These are phyloP conservation scores for Chlamydomonas sp. DNA, from an alignment of 139 green algal genomes.

Conservation along the genomic window DNA sequence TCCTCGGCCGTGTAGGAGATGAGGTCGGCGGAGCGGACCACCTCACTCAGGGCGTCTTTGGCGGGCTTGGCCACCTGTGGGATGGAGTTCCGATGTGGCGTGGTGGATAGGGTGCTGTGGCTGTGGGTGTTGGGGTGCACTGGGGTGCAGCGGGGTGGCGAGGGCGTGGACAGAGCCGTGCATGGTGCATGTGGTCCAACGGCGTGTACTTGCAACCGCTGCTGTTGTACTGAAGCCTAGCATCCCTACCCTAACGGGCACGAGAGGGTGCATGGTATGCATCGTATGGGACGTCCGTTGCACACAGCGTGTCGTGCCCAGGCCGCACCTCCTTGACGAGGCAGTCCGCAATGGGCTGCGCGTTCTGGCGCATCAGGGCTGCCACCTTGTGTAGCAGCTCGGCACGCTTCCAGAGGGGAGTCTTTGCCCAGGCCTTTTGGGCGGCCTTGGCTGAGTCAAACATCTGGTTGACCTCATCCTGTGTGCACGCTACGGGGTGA, in stretches of 20 bases:
- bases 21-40: conserved; percentile 90
- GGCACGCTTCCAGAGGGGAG: conserved; percentile 90
- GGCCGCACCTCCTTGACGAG: conserved; percentile 83
- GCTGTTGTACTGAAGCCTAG: too few species aligned
- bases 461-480: conserved; percentile 87
- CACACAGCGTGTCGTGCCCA: too few species aligned
- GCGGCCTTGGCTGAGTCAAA: conserved; percentile 83
- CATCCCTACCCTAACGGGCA: too few species aligned
- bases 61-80: conserved; percentile 84
- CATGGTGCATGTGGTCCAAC: too few species aligned
- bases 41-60: conserved; percentile 84
- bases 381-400: conserved; percentile 84
- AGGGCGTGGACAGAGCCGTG: too few species aligned
- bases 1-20: conserved; percentile 96
- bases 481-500: conserved; percentile 84
- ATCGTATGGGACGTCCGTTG: too few species aligned
- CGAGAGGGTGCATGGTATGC: too few species aligned
- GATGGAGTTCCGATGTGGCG: too few species aligned
- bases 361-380: conserved; percentile 83
- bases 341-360: conserved; percentile 85
- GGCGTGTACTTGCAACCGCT: too few species aligned
- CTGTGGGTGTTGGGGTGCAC: background rate
- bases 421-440: conserved; percentile 88
- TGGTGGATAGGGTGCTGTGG: background rate
- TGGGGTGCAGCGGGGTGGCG: background rate